A percentile compares a stretch with the other conserved stretches of the same genome.
These are phyloP conservation scores for Rhodotorula sp. DNA, from an alignment of 1,284 basidiomycete species.

Conservation along the genomic window DNA sequence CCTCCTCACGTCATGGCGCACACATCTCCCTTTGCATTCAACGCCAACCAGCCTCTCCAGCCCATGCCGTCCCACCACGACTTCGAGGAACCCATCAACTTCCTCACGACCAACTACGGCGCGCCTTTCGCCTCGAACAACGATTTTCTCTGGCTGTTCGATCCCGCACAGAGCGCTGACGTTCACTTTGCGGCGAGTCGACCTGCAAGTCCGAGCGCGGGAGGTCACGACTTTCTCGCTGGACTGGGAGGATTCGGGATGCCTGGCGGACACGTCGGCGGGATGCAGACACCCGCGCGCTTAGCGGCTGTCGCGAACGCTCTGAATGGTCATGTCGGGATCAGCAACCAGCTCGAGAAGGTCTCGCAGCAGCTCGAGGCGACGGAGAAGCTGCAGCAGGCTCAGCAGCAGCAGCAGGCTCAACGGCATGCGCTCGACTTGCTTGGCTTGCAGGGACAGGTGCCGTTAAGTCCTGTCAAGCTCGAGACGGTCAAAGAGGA, in stretches of 20 bases:
- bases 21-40: slow-evolving; percentile 18
- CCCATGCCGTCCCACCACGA: slow-evolving; percentile 19
- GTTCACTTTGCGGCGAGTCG: slow-evolving; percentile 31
- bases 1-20: slow-evolving; percentile 5
- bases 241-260: slow-evolving; percentile 8
- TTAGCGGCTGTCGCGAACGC: slow-evolving; percentile 8
- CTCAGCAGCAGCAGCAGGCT: slow-evolving; percentile 17
- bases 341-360: slow-evolving; percentile 31
- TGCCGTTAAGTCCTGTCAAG: slow-evolving; percentile 10
- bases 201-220: slow-evolving; percentile 32
- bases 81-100: slow-evolving; percentile 37
- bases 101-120: slow-evolving; percentile 37
- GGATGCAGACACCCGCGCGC: slow-evolving; percentile 16
- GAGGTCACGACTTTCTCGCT: slow-evolving; percentile 25
- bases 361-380: slow-evolving; percentile 27
- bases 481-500: slow-evolving; percentile 18
- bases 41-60: slow-evolving; percentile 14
- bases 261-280: slow-evolving; percentile 1
- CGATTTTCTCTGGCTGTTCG: slow-evolving; percentile 43
- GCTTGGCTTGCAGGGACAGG: background rate
- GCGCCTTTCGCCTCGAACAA: slow-evolving; percentile 38
- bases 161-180: slow-evolving; percentile 28
- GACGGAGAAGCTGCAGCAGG: slow-evolving; percentile 21
- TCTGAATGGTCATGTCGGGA: slow-evolving; percentile 5
- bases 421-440: slow-evolving; percentile 7